Evolutionary conservation across 1,139 yeast species (phyloP).

Genomic region (Diutina mesorugosa): DNA sequence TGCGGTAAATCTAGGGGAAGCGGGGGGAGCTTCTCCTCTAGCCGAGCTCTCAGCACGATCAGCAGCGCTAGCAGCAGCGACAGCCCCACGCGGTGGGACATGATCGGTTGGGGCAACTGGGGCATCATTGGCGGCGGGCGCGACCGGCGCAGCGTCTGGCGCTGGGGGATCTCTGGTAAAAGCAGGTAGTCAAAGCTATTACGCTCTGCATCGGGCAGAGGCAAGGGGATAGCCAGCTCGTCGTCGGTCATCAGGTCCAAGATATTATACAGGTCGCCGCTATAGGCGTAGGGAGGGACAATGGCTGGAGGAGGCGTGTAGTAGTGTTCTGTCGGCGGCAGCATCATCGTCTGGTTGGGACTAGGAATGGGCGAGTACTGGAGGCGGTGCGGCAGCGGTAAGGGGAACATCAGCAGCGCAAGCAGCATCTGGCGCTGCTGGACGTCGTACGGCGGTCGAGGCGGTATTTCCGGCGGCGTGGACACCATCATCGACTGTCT

Average conservation of each 20-base stretch:
- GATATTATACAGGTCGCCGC: background rate
- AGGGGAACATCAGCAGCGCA: constrained; percentile 1
- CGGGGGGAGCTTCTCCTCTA: constrained; percentile 26
- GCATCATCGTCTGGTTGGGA: background rate
- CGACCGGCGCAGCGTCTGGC: constrained; percentile 1
- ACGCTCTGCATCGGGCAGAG: constrained; percentile 4
- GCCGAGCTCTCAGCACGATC: constrained; percentile 5
- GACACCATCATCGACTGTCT: background rate
- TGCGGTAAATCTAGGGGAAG: constrained; percentile 44
- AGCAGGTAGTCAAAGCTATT: constrained; percentile 26
- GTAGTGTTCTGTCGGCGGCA: background rate
- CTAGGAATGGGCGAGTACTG: background rate
- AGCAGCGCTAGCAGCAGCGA: constrained; percentile 2
- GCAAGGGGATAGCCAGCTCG: background rate
- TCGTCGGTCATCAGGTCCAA: constrained; percentile 1
- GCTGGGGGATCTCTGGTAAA: constrained; percentile 27
- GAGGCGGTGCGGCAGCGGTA: background rate
- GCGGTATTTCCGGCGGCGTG: background rate
- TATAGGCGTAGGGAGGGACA: background rate
- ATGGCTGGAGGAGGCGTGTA: background rate
- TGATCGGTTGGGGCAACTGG: constrained; percentile 7
- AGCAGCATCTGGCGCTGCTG: background rate
- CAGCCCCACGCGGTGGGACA: constrained; percentile 9
- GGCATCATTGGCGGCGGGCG: background rate
- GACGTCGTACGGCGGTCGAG: background rate